Percentiles rank a stretch among this genome's conserved stretches.
Evolutionary conservation across 1,139 yeast species (phyloP).

Genomic region (Neolecta irregularis): DNA sequence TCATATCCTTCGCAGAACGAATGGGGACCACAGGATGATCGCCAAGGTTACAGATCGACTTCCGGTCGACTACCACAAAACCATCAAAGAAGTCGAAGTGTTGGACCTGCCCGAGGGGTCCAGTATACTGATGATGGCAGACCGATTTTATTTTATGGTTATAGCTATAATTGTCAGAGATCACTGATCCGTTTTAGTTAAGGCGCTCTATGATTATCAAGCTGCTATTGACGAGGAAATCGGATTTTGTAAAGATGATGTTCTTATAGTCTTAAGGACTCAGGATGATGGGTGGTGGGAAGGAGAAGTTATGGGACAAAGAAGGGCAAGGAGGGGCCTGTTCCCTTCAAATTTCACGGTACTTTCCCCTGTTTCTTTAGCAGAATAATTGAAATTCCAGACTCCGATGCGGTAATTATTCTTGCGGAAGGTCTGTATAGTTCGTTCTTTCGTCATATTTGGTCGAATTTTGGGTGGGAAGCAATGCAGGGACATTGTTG

Average conservation of each 20-base stretch:
- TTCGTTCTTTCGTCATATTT: no score
- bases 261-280: slow-evolving; percentile 50
- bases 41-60: no score
- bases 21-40: no score
- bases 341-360: slow-evolving; percentile 57
- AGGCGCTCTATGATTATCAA: slow-evolving; percentile 55
- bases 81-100: background rate
- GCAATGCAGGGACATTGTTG: no score
- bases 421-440: no score
- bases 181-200: slow-evolving; percentile 15
- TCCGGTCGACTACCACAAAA: no score
- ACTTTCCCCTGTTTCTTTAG: slow-evolving; percentile 1
- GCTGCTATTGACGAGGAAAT: slow-evolving; percentile 74
- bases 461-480: no score
- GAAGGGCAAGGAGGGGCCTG: slow-evolving; percentile 44
- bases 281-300: slow-evolving; percentile 90
- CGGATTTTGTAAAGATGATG: slow-evolving; percentile 56
- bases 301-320: slow-evolving; percentile 45
- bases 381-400: background rate
- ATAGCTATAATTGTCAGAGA: background rate
- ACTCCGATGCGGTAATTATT: no score
- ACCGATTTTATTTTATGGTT: slow-evolving; percentile 11
- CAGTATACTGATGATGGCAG: slow-evolving; percentile 12
- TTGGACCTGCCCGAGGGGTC: no score
- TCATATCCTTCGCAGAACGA: no score